Evolutionary conservation across 2,329 filamentous ascomycete species (phyloP), one percentile per base, ranked within the genome.

Genomic region (Epichloe brachyelytri): DNA sequence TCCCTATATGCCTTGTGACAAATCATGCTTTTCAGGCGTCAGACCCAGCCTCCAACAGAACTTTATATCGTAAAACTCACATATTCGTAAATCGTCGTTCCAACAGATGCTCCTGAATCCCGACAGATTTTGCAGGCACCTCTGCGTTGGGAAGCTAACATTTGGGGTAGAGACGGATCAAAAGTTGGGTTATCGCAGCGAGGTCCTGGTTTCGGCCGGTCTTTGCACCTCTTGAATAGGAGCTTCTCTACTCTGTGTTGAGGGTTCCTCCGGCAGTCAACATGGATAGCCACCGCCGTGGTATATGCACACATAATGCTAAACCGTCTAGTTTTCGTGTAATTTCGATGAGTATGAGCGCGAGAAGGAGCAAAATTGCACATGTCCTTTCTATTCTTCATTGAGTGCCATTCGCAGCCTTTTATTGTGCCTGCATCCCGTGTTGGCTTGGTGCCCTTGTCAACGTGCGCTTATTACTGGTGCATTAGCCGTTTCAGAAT

Each of bases 71-170:
- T 3, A 12, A 40, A 33, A 39, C 39, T 41, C 39, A 51, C 43
- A 41, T 51, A 20, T 20, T 51, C 44, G 3, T 51, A 51, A 30
- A 51, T 47, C 11, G 37, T 47, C 2, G 43, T 51, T 20, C 38
- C 49, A n/a, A 47, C 49, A 10, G 44, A 47, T 14, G 44, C 26
- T 5, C 36, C 49, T 19, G 44, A 47, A 26, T 51, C 49, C 14
- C 49, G 49, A 40, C 49, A 51, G 12, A 51, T 38, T 19, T 43
- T 51, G 26, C 49, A 51, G 7, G 37, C 5, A 3, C 49, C 49
- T 30, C 49, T 47, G 39, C 49, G 44, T 6, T 43, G 15, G 12
- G 49, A 30, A 33, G 17, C 36, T 5, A 51, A 12, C 2, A 51
- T 12, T 4, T 15, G 6, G 12, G 37, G 22, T 20, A 51, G 49